Percentiles rank a stretch among this genome's conserved stretches.
Conservation (phyloP, 495 filamentous ascomycete genomes). For the Daldinia decipiens region DNA sequence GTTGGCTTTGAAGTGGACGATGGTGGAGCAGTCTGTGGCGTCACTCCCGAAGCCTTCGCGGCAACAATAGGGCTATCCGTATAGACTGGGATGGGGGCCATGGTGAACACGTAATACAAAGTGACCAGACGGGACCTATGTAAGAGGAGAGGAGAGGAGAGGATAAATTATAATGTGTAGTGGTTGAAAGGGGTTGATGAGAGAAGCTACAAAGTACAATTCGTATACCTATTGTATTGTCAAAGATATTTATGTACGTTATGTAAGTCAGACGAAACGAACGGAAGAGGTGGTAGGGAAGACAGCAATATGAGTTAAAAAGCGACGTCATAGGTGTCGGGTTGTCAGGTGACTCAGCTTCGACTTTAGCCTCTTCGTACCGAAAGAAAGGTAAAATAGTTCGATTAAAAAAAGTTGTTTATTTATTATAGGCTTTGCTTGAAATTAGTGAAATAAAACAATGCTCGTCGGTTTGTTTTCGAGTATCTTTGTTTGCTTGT, state of each 20-base stretch:
- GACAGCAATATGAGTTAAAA: conserved; percentile 10
- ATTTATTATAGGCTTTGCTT: not conserved
- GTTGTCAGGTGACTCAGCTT: conserved; percentile 34
- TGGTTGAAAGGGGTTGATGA: not conserved
- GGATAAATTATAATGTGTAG: not conserved
- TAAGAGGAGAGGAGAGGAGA: not conserved
- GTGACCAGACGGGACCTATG: not conserved
- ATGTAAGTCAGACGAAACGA: not conserved
- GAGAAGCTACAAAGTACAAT: not conserved
- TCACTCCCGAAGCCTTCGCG: conserved; percentile 60
- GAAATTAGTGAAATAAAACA: not conserved
- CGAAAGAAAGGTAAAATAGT: conserved; percentile 1
- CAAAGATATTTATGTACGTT: conserved; percentile 10
- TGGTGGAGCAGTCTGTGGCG: conserved; percentile 60
- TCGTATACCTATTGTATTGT: not conserved
- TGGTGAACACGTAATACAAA: conserved; percentile 40
- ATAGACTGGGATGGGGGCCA: conserved; percentile 69
- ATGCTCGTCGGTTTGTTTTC: not conserved
- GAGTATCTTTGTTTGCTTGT: not conserved
- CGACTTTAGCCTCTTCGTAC: conserved; percentile 21
- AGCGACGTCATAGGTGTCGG: conserved; percentile 38
- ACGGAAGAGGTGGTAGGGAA: conserved; percentile 5
- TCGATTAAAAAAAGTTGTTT: not conserved
- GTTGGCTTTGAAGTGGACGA: conserved; percentile 35
- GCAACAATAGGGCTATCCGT: conserved; percentile 67